Evolutionary conservation across 805 yeast genomes (phyloP).

Genomic region (Peterozyma toletana): DNA sequence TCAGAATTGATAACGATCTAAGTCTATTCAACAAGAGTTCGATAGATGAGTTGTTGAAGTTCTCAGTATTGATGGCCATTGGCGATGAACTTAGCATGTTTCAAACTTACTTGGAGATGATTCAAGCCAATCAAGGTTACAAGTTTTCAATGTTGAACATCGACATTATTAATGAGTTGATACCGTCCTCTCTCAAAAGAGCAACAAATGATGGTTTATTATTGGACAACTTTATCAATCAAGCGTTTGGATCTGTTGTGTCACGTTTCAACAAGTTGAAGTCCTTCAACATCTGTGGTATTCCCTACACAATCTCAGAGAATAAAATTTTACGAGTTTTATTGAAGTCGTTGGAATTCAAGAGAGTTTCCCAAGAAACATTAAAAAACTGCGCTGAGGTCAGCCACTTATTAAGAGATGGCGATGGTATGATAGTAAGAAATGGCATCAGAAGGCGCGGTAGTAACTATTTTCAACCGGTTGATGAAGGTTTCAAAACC

Average conservation of each 20-base stretch:
- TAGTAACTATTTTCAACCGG: no score
- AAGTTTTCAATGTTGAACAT: not conserved
- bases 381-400: no score
- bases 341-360: no score
- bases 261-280: not conserved
- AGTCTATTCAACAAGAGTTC: not conserved
- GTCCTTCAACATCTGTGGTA: not conserved
- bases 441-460: no score
- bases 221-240: not conserved
- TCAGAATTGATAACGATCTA: not conserved
- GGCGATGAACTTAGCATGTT: not conserved
- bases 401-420: no score
- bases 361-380: no score
- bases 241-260: not conserved
- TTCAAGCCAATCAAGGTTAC: not conserved
- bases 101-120: not conserved
- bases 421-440: no score
- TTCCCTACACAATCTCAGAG: not conserved
- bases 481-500: no score
- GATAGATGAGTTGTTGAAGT: not conserved
- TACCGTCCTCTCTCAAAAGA: not conserved
- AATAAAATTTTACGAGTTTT: no score
- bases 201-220: not conserved
- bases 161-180: not conserved
- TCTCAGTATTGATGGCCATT: not conserved